These are phyloP conservation scores for Pythium guiyangense DNA, from an alignment of 352 stramenopile genomes.

Conservation along the genomic window DNA sequence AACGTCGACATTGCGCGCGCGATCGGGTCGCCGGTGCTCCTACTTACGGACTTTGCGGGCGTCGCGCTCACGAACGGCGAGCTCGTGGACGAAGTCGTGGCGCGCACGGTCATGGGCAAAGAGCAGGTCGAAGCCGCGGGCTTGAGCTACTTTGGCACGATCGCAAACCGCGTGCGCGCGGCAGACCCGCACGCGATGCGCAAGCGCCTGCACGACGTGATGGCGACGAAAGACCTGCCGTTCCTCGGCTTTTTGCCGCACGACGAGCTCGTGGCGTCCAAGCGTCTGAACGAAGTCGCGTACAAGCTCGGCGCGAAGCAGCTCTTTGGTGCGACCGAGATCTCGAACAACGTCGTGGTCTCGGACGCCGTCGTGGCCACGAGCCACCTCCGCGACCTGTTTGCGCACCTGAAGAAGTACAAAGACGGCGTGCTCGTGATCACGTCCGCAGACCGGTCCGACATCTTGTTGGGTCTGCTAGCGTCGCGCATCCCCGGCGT, in stretches of 20 bases:
- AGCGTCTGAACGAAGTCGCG: slow-evolving; percentile 72
- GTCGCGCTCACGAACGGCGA: slow-evolving; percentile 21
- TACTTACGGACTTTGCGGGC: slow-evolving; percentile 51
- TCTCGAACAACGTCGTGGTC: slow-evolving; percentile 69
- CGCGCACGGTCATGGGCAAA: slow-evolving; percentile 45
- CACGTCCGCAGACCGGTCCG: slow-evolving; percentile 66
- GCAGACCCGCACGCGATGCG: slow-evolving; percentile 33
- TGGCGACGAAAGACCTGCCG: slow-evolving; percentile 36
- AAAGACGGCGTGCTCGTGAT: slow-evolving; percentile 75
- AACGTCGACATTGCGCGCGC: slow-evolving; percentile 76
- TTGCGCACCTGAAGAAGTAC: slow-evolving; percentile 73
- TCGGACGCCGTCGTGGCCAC: slow-evolving; percentile 62
- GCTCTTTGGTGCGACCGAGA: slow-evolving; percentile 51
- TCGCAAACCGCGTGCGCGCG: slow-evolving; percentile 61
- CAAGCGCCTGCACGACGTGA: slow-evolving; percentile 22
- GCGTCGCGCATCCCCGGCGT: slow-evolving; percentile 63
- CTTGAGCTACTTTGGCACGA: slow-evolving; percentile 65
- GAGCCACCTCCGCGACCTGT: slow-evolving; percentile 69
- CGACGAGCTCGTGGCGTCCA: slow-evolving; percentile 70
- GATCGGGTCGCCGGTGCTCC: slow-evolving; percentile 54
- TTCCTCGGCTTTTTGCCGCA: slow-evolving; percentile 66
- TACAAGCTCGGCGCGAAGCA: slow-evolving; percentile 58
- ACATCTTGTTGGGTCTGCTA: slow-evolving; percentile 67
- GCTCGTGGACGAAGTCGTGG: slow-evolving; percentile 46
- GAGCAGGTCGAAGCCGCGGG: slow-evolving; percentile 57